Evolutionary conservation across 306 rosid genomes (phyloP).

Genomic region (Macrotyloma uniflorum): DNA sequence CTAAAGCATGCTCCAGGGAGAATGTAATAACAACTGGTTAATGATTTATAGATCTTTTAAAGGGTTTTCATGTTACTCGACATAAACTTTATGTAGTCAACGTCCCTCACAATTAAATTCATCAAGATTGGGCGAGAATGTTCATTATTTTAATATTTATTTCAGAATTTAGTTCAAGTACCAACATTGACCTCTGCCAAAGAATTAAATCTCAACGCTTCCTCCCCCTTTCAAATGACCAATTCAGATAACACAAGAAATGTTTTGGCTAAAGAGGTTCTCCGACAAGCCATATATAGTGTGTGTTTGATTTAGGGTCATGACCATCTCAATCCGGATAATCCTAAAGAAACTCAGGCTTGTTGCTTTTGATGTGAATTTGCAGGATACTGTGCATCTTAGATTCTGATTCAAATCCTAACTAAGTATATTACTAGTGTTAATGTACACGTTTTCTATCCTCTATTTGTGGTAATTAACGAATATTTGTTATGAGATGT

Average conservation of each 20-base stretch:
- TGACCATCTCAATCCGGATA: not conserved
- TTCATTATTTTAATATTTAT: not conserved
- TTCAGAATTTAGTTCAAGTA: not conserved
- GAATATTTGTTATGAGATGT: too few relatives aligned
- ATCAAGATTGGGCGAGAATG: not conserved
- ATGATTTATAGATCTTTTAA: not conserved
- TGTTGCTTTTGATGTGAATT: not conserved
- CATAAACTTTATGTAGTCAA: not conserved
- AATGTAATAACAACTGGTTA: not conserved
- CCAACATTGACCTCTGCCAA: not conserved
- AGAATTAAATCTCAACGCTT: not conserved
- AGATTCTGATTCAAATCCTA: not conserved
- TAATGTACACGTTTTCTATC: not conserved
- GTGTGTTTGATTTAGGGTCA: not conserved
- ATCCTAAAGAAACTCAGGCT: not conserved
- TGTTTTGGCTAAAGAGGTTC: not conserved
- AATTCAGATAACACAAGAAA: constrained; percentile 1
- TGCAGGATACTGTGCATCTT: not conserved
- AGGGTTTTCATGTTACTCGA: not conserved
- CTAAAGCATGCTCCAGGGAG: not conserved
- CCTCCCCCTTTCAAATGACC: not conserved
- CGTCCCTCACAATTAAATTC: not conserved
- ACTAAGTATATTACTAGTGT: not conserved
- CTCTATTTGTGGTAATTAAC: too few relatives aligned
- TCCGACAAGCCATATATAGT: not conserved